A percentile compares a stretch with the other conserved stretches of the same genome.
Evolutionary conservation across 2,329 filamentous ascomycete genomes (phyloP).

Genomic region (Phoma sp.): DNA sequence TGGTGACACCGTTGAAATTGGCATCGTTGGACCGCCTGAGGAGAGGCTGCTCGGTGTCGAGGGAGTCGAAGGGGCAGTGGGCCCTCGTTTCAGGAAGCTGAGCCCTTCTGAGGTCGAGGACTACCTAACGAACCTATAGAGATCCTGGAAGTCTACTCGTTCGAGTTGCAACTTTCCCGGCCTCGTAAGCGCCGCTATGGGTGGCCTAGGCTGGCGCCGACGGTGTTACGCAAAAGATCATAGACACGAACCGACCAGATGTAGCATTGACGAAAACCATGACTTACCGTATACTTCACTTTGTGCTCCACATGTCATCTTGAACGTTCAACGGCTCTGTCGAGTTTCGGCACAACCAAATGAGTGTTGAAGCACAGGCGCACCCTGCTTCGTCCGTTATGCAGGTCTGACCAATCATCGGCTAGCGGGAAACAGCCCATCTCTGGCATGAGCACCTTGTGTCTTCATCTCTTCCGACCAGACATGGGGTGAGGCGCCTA

Average conservation of each 20-base stretch:
- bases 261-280: conserved; percentile 38
- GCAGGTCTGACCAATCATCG: conserved; percentile 12
- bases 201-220: conserved; percentile 6
- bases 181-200: conserved; percentile 18
- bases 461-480: neutral
- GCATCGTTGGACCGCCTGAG: conserved; percentile 93
- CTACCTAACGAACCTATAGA: conserved; percentile 96
- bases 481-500: neutral
- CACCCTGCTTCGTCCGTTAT: conserved; percentile 1
- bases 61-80: conserved; percentile 83
- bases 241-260: conserved; percentile 27
- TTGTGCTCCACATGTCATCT: neutral
- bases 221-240: conserved; percentile 9
- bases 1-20: conserved; percentile 97
- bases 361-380: neutral
- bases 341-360: neutral
- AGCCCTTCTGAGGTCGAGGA: conserved; percentile 99
- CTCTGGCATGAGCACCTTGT: conserved; percentile 1
- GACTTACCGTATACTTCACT: neutral
- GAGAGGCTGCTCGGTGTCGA: conserved; percentile 92
- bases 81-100: conserved; percentile 91
- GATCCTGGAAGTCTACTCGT: neutral
- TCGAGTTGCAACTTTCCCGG: neutral
- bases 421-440: conserved; percentile 4
- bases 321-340: neutral